A percentile compares a stretch with the other conserved stretches of the same genome.
These are phyloP conservation scores for Glomus cerebriforme DNA, from an alignment of 192 early-diverging fungal species.

Conservation along the genomic window DNA sequence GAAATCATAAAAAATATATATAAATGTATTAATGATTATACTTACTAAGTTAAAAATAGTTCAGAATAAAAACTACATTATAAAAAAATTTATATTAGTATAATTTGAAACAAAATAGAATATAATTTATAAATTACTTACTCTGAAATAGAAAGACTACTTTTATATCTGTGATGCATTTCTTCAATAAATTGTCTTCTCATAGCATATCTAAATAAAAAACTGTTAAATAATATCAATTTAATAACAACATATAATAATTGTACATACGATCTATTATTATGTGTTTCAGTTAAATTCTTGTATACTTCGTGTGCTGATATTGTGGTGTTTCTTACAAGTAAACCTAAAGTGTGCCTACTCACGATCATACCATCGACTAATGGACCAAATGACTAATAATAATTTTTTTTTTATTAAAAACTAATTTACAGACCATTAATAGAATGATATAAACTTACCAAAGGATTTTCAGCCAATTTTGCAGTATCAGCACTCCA, in stretches of 20 bases:
- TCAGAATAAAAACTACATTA: background rate
- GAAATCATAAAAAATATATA: no score
- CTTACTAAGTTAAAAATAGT: background rate
- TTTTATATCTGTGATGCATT: constrained; percentile 40
- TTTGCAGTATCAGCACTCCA: constrained; percentile 39
- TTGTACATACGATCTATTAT: constrained; percentile 57
- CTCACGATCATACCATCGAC: constrained; percentile 74
- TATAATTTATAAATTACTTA: constrained; percentile 34
- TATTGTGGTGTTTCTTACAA: constrained; percentile 73
- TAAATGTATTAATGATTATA: no score
- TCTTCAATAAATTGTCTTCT: constrained; percentile 53
- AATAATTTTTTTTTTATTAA: background rate
- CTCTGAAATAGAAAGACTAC: constrained; percentile 43
- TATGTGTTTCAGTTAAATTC: constrained; percentile 50
- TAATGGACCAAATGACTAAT: constrained; percentile 65
- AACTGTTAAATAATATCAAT: background rate
- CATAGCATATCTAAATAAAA: constrained; percentile 27
- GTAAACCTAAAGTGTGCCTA: constrained; percentile 62
- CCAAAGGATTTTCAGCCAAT: constrained; percentile 52
- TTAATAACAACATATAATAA: background rate
- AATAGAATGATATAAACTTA: constrained; percentile 34
- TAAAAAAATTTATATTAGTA: background rate
- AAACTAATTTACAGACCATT: background rate
- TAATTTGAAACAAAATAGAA: background rate
- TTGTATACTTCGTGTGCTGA: constrained; percentile 62